Evolutionary conservation across 1,139 yeast genomes (phyloP).

Genomic region (Keqinozyma sinolaborantium): DNA sequence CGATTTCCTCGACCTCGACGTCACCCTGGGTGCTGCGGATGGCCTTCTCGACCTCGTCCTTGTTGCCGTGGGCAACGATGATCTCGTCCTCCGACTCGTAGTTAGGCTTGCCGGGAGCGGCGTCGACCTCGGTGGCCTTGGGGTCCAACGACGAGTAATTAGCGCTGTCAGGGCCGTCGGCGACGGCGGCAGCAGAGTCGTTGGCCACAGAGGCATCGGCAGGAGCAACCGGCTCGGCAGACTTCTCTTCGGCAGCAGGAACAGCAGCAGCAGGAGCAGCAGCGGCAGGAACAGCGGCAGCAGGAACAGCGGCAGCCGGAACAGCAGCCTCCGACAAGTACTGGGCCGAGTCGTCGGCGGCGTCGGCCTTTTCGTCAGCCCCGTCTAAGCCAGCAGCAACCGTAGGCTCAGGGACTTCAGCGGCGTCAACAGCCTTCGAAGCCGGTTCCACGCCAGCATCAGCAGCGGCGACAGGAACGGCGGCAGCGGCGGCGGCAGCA

Average conservation of each 20-base stretch:
- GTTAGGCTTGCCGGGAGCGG: constrained; percentile 6
- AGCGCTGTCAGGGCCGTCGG: constrained; percentile 9
- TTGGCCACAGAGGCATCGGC: neutral
- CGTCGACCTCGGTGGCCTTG: constrained; percentile 24
- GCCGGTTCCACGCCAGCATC: constrained; percentile 2
- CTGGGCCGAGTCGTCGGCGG: constrained; percentile 4
- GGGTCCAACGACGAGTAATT: constrained; percentile 30
- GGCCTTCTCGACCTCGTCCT: constrained; percentile 33
- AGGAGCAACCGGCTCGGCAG: neutral
- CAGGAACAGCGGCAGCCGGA: constrained; percentile 7
- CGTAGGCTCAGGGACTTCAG: constrained; percentile 3
- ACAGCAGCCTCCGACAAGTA: too few species aligned
- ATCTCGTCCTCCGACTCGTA: constrained; percentile 31
- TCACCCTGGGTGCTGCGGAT: constrained; percentile 35
- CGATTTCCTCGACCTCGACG: constrained; percentile 40
- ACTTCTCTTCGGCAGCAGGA: constrained; percentile 2
- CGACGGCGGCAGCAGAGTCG: constrained; percentile 4
- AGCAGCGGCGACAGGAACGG: constrained; percentile 4
- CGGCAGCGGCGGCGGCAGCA: constrained; percentile 1
- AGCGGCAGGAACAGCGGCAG: constrained; percentile 6
- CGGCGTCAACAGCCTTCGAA: constrained; percentile 4
- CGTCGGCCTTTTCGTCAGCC: constrained; percentile 4
- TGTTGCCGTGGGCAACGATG: constrained; percentile 36
- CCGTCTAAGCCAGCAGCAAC: constrained; percentile 6
- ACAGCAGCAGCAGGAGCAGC: constrained; percentile 5